Conservation (phyloP, 768 basidiomycete genomes). For the Strobilomyces dryophilus region DNA sequence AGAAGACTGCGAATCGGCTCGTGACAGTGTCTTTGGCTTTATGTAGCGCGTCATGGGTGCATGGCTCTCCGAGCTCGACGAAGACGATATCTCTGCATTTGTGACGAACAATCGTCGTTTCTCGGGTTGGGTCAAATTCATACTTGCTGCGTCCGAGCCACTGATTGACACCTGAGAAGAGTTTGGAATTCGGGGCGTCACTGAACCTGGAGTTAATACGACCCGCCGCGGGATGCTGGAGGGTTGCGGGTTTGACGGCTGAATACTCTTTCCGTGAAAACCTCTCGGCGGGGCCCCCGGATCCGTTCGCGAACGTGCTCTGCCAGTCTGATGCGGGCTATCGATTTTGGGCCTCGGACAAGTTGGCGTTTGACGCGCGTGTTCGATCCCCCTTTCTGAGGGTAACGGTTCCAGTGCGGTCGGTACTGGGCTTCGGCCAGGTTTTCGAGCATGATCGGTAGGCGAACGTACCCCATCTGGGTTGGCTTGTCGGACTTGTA, state of each 20-base stretch:
- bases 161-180: conserved; percentile 6
- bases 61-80: conserved; percentile 41
- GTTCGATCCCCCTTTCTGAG: conserved; percentile 7
- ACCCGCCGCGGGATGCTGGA: conserved; percentile 27
- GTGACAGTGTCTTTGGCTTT: conserved; percentile 13
- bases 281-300: conserved; percentile 19
- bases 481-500: conserved; percentile 8
- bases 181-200: conserved; percentile 9
- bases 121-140: conserved; percentile 21
- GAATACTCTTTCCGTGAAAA: conserved; percentile 4
- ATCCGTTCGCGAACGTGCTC: conserved; percentile 30
- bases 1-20: conserved; percentile 23
- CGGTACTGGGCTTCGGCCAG: conserved; percentile 3
- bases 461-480: conserved; percentile 6
- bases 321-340: conserved; percentile 13
- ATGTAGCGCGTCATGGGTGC: conserved; percentile 7
- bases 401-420: conserved; percentile 8
- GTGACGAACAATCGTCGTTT: conserved; percentile 42
- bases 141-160: conserved; percentile 30
- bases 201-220: conserved; percentile 14
- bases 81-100: conserved; percentile 39
- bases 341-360: conserved; percentile 13
- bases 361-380: not conserved
- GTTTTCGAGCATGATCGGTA: conserved; percentile 12
- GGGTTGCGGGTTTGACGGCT: conserved; percentile 7